phyloP scores from a whole-genome alignment of 2,329 filamentous ascomycete genomes.

The Neofusicoccum cordaticola region DNA sequence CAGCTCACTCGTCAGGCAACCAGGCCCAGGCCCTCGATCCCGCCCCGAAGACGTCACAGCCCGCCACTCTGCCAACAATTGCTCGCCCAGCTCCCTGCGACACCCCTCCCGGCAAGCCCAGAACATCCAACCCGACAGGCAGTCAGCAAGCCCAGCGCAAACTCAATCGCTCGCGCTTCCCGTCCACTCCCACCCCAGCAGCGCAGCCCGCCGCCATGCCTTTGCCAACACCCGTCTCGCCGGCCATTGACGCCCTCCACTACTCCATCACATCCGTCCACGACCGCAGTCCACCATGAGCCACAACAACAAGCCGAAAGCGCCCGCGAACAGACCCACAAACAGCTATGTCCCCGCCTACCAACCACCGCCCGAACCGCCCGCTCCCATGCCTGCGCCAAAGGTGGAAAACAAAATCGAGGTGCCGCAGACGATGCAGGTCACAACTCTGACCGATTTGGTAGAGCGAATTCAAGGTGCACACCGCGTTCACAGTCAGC shows the following conservation, averaged over 20 bases:
- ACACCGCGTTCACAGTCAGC: no score
- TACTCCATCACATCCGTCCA: background rate
- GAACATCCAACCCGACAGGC: background rate
- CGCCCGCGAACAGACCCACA: background rate
- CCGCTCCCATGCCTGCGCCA: background rate
- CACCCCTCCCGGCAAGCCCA: background rate
- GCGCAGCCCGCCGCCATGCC: background rate
- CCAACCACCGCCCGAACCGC: background rate
- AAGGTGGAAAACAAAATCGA: slow-evolving; percentile 18
- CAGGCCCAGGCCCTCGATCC: background rate
- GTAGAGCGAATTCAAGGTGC: slow-evolving; percentile 14
- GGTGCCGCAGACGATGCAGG: background rate
- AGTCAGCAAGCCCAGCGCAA: background rate
- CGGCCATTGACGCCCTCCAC: background rate
- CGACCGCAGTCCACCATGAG: background rate
- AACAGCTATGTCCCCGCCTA: slow-evolving; percentile 13
- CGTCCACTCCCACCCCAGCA: background rate
- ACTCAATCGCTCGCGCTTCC: background rate
- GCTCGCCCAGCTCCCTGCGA: background rate
- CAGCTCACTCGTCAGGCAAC: background rate
- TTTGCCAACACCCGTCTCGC: background rate
- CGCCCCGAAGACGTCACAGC: slow-evolving; percentile 4
- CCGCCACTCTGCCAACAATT: slow-evolving; percentile 3
- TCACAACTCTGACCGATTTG: slow-evolving; percentile 16
- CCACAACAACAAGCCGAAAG: background rate